Conservation (phyloP, 352 stramenopile genomes). For the Pythium vanterpoolii region DNA sequence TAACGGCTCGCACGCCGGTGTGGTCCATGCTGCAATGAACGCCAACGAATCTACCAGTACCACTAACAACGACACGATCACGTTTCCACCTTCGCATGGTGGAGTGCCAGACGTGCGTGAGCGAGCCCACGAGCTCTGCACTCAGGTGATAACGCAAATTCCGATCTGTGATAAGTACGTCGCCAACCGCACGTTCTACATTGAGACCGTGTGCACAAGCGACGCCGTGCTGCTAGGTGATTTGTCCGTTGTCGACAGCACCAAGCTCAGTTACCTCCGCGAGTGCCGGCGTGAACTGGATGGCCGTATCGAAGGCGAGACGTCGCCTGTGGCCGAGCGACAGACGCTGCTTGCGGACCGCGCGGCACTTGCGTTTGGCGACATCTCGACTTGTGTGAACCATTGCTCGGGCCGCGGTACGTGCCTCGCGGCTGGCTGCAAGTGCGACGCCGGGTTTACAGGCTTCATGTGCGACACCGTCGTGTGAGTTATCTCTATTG, state of each 20-base stretch:
- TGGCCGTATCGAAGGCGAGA: conserved; percentile 18
- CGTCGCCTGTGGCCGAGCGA: conserved; percentile 12
- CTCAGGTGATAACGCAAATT: conserved; percentile 23
- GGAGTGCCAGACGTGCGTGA: conserved; percentile 5
- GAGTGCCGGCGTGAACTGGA: conserved; percentile 34
- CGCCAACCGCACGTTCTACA: conserved; percentile 23
- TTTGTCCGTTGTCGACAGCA: conserved; percentile 27
- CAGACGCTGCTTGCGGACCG: conserved; percentile 16
- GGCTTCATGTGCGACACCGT: conserved; percentile 24
- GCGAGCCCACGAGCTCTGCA: conserved; percentile 22
- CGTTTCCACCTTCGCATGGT: not conserved
- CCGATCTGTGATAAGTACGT: conserved; percentile 27
- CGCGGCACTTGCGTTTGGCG: conserved; percentile 18
- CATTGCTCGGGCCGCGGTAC: conserved; percentile 24
- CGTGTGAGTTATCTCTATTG: not conserved
- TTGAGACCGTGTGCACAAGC: conserved; percentile 25
- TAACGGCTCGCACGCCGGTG: not conserved
- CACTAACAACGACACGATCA: conserved; percentile 2
- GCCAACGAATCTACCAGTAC: not conserved
- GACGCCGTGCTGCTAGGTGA: conserved; percentile 21
- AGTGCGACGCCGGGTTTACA: conserved; percentile 27
- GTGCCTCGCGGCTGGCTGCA: conserved; percentile 26
- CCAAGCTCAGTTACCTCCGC: conserved; percentile 32
- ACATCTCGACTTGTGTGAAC: conserved; percentile 17
- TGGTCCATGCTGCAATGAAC: too few species aligned